Conservation (phyloP, 495 filamentous ascomycete genomes). For the Halenospora varia region DNA sequence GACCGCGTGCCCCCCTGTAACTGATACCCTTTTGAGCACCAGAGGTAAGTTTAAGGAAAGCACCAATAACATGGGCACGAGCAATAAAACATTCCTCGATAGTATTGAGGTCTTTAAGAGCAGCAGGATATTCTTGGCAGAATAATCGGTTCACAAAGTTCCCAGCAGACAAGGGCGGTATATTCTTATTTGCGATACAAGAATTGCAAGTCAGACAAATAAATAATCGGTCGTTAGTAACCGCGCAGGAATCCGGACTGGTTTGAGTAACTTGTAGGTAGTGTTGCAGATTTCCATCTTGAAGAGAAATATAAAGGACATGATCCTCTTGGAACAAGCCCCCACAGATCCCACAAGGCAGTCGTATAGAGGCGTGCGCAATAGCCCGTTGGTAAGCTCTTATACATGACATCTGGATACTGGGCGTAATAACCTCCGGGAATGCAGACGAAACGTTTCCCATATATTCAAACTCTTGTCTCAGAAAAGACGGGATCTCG, state of each 20-base stretch:
- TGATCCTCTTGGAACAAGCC: too few relatives aligned
- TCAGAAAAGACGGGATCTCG: too few relatives aligned
- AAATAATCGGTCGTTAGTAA: slow-evolving; percentile 6
- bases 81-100: slow-evolving; percentile 9
- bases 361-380: too few relatives aligned
- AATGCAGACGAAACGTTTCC: too few relatives aligned
- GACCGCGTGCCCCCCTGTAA: slow-evolving; percentile 4
- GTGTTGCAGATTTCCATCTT: too few relatives aligned
- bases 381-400: too few relatives aligned
- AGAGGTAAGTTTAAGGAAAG: slow-evolving; percentile 9
- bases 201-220: slow-evolving; percentile 6
- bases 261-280: slow-evolving; percentile 12
- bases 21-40: slow-evolving; percentile 6
- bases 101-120: slow-evolving; percentile 13
- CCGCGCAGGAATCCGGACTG: slow-evolving; percentile 10
- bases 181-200: slow-evolving; percentile 6
- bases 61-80: slow-evolving; percentile 5
- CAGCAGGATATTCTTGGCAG: slow-evolving; percentile 11
- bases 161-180: slow-evolving; percentile 8
- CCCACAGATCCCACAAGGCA: too few relatives aligned
- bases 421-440: too few relatives aligned
- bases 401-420: too few relatives aligned
- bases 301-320: too few relatives aligned
- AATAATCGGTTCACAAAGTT: slow-evolving; percentile 12
- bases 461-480: too few relatives aligned